Base-by-base conservation (phyloP, 192 early-diverging fungal species). In the Podila horticola region DNA sequence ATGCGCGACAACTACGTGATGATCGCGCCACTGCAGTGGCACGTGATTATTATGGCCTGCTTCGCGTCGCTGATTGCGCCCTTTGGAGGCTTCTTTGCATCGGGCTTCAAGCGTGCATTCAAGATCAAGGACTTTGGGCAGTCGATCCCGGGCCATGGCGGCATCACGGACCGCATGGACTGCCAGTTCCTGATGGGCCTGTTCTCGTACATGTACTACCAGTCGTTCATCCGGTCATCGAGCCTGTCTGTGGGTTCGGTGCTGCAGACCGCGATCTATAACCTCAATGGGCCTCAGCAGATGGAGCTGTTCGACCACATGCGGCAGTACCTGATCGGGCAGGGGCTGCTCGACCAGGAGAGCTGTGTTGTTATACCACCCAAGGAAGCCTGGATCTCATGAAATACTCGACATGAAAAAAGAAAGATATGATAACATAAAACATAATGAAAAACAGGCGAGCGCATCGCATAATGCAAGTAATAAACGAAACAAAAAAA, bases 21-120 rank as follows among this genome's bases (percentile, higher is more conserved):
- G 71, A 87, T 98, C 51, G 89, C 91, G 15, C 95, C 95, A 12
- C 75, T 99, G 66, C 95, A 97, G 84, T 87, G 95, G 48, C 97
- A 99, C 82, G 90, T 94, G 31, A 77, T 98, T 28, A 86, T 93
- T 26, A 91, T 99, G 86, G 92, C 97, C 1, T 87, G 91, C 58
- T 99, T 98, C 87, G 96, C 97, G 12, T 96, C 95, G 22, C 79
- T 97, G 68, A 97, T 99, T 77, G 96, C 96, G 41, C 97, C 97
- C 24, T 98, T 99, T 84, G 97, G 97, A 69, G 97, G 97, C 4
- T 99, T 98, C 88, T 99, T 99, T 88, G 97, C 97, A 7, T 94
- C 93, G 67, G 97, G 95, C 17, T 92, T 97, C 69, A 99, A 99
- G 84, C 90, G 97, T 24, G 97, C 97, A 1, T 97, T 99, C 86